Conservation (phyloP, 768 basidiomycete species). For the Piloderma croceum region DNA sequence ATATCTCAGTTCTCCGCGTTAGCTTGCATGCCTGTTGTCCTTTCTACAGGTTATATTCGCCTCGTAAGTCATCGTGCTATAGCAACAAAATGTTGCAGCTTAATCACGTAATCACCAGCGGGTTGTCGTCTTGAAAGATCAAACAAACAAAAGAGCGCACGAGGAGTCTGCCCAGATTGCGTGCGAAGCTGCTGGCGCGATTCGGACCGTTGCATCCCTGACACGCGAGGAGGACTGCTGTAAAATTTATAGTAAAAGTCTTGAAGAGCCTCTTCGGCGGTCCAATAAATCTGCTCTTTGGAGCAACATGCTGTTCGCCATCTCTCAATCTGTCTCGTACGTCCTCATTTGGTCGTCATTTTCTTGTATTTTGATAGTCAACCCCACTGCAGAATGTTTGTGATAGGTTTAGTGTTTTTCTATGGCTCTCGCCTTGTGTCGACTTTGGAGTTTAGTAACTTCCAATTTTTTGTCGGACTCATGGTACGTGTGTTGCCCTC, state of each 20-base stretch:
- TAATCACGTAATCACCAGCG: conserved; percentile 34
- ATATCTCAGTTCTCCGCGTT: too few species aligned
- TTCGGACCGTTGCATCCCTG: conserved; percentile 84
- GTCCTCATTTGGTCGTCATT: too few species aligned
- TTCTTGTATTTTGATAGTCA: too few species aligned
- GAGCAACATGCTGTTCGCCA: conserved; percentile 61
- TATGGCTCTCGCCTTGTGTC: conserved; percentile 65
- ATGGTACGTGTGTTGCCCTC: conserved; percentile 49
- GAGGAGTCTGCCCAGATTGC: conserved; percentile 81
- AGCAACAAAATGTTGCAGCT: too few species aligned
- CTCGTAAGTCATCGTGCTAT: conserved; percentile 40
- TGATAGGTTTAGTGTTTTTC: conserved; percentile 84
- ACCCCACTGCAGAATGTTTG: too few species aligned
- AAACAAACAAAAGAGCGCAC: conserved; percentile 74
- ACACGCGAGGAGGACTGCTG: conserved; percentile 82
- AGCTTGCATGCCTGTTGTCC: conserved; percentile 63
- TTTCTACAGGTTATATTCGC: conserved; percentile 81
- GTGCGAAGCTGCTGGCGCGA: conserved; percentile 86
- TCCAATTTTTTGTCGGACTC: conserved; percentile 76
- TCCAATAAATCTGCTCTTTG: conserved; percentile 64
- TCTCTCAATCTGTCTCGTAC: conserved; percentile 75
- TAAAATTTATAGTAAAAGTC: conserved; percentile 56
- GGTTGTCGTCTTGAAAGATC: conserved; percentile 86
- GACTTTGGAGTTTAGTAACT: conserved; percentile 43
- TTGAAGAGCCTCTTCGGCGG: conserved; percentile 63